Percentiles rank a stretch among this genome's conserved stretches.
These are phyloP conservation scores for Boletus rubroflammeus DNA, from an alignment of 768 basidiomycete species.

Conservation along the genomic window DNA sequence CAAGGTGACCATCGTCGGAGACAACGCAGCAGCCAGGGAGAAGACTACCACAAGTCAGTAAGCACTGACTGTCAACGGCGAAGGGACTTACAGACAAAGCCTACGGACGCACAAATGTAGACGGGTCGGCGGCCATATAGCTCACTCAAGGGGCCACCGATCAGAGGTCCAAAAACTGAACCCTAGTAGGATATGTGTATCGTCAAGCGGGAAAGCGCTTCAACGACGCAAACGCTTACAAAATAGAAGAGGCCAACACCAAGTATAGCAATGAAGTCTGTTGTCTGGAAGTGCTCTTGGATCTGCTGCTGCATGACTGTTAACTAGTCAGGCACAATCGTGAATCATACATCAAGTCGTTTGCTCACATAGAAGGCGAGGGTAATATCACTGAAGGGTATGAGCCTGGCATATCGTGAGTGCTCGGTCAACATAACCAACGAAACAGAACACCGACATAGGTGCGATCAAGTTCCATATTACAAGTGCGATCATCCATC, in stretches of 20 bases:
- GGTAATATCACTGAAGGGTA: conserved; percentile 17
- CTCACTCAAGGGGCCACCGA: conserved; percentile 24
- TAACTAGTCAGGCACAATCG: background rate
- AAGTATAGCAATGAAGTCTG: conserved; percentile 14
- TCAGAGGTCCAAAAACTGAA: conserved; percentile 18
- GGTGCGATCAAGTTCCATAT: conserved; percentile 28
- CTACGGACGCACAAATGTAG: conserved; percentile 19
- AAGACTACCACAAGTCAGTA: conserved; percentile 15
- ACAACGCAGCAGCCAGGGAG: conserved; percentile 17
- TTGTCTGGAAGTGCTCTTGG: conserved; percentile 20
- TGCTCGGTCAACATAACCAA: background rate
- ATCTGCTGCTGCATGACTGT: conserved; percentile 28
- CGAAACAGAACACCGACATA: conserved; percentile 16
- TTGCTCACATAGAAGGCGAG: conserved; percentile 25
- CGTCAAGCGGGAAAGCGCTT: background rate
- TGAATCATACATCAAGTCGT: background rate
- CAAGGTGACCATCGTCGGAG: conserved; percentile 16
- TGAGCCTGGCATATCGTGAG: too few relatives aligned
- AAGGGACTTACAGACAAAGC: conserved; percentile 15
- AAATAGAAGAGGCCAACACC: conserved; percentile 24
- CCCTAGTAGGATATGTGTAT: conserved; percentile 7
- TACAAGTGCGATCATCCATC: conserved; percentile 22
- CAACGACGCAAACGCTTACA: background rate
- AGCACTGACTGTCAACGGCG: background rate
- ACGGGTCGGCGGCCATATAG: conserved; percentile 21